phyloP scores from a whole-genome alignment of 179 eudicot species.

The Patellifolia procumbens region DNA sequence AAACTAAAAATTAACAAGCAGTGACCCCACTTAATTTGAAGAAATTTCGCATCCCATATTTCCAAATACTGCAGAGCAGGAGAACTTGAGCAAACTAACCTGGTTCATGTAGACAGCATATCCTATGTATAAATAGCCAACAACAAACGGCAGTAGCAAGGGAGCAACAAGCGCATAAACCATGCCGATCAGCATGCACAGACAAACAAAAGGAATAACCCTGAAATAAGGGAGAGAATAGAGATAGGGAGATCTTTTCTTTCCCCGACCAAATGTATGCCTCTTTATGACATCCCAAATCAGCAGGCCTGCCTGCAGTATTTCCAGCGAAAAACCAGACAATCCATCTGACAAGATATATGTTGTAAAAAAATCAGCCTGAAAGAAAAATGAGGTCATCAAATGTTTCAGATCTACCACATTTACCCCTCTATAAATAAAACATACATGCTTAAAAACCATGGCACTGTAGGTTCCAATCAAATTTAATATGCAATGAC shows the following conservation, averaged over 20 bases:
- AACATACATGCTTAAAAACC: background rate
- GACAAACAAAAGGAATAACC: constrained; percentile 66
- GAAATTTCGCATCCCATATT: background rate
- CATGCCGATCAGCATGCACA: constrained; percentile 72
- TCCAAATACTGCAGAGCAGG: background rate
- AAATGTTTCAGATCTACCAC: background rate
- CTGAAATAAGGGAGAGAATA: constrained; percentile 76
- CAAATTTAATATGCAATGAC: background rate
- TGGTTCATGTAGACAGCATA: constrained; percentile 85
- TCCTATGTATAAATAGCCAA: constrained; percentile 81
- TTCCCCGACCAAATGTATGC: constrained; percentile 60
- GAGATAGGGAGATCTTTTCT: constrained; percentile 60
- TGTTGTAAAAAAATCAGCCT: constrained; percentile 95
- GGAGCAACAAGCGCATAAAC: constrained; percentile 89
- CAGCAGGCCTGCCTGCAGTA: constrained; percentile 82
- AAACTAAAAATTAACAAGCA: background rate
- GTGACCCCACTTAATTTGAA: background rate
- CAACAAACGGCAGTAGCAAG: constrained; percentile 81
- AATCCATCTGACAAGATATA: constrained; percentile 90
- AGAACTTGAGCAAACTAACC: constrained; percentile 39
- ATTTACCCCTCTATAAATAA: background rate
- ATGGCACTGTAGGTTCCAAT: background rate
- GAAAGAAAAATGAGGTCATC: constrained; percentile 27
- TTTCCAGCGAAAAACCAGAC: constrained; percentile 82
- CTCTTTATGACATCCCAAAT: constrained; percentile 59